phyloP scores from a whole-genome alignment of 1,139 yeast species.

The Geotrichum aggregatum region DNA sequence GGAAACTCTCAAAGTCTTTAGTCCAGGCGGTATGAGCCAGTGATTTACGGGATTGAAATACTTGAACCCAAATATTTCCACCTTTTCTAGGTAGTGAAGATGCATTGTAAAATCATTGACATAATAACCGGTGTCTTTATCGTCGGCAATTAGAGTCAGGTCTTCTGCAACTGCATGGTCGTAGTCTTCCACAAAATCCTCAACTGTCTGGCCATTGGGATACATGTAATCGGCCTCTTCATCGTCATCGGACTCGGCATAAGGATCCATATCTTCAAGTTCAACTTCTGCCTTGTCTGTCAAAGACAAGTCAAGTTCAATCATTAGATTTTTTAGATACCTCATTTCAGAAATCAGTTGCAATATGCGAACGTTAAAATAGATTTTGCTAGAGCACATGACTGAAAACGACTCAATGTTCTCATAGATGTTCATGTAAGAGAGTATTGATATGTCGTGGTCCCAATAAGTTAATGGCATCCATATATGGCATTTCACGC shows the following conservation, averaged over 20 bases:
- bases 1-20: neutral
- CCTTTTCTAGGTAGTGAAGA: neutral
- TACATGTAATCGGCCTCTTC: no score
- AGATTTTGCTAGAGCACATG: neutral
- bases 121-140: neutral
- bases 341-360: neutral
- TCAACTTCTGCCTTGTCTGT: neutral
- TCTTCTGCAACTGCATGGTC: no score
- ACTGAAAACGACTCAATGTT: neutral
- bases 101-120: neutral
- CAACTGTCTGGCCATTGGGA: neutral
- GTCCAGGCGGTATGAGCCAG: neutral
- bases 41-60: neutral
- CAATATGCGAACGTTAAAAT: neutral
- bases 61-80: neutral
- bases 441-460: neutral
- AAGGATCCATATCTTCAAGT: neutral
- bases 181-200: neutral
- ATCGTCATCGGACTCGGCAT: neutral
- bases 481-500: neutral
- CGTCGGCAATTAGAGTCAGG: neutral
- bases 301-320: neutral
- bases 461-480: constrained; percentile 2
- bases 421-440: neutral
- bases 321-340: neutral